These are phyloP conservation scores for Aspergillus cejpii DNA, from an alignment of 2,329 filamentous ascomycete species.

Conservation along the genomic window DNA sequence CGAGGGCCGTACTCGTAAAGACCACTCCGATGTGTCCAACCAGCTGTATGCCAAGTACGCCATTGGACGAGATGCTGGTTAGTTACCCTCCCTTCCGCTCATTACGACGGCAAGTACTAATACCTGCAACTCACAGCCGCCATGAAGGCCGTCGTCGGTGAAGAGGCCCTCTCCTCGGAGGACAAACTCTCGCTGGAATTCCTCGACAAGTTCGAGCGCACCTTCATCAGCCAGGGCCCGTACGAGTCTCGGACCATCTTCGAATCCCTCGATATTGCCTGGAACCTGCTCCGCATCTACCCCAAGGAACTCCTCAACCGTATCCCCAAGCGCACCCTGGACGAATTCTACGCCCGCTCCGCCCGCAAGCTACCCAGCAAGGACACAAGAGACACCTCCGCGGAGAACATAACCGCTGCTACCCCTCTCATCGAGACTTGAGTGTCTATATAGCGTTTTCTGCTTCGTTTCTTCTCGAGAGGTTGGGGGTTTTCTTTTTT, in stretches of 20 bases:
- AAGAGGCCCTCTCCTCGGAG: conserved; percentile 90
- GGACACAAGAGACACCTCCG: conserved; percentile 44
- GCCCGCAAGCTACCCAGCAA: conserved; percentile 41
- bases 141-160: conserved; percentile 99
- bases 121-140: conserved; percentile 50
- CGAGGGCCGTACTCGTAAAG: conserved; percentile 90
- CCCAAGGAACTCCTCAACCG: conserved; percentile 97
- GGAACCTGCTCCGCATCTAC: conserved; percentile 94
- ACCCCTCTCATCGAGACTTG: conserved; percentile 40
- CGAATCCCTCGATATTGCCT: conserved; percentile 91
- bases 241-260: conserved; percentile 90
- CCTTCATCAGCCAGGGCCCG: conserved; percentile 83
- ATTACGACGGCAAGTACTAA: neutral
- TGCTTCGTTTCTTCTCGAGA: neutral
- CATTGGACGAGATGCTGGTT: conserved; percentile 84
- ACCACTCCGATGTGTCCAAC: conserved; percentile 97
- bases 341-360: conserved; percentile 70
- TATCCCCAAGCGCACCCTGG: conserved; percentile 73
- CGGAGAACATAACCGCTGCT: conserved; percentile 20
- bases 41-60: conserved; percentile 99
- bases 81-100: conserved; percentile 13
- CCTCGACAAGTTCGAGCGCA: conserved; percentile 94
- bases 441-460: conserved; percentile 2
- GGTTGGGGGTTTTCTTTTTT: conserved; percentile 1
- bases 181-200: conserved; percentile 98